Evolutionary conservation across 192 early-diverging fungal genomes (phyloP).

Genomic region (Coemansia sp.): DNA sequence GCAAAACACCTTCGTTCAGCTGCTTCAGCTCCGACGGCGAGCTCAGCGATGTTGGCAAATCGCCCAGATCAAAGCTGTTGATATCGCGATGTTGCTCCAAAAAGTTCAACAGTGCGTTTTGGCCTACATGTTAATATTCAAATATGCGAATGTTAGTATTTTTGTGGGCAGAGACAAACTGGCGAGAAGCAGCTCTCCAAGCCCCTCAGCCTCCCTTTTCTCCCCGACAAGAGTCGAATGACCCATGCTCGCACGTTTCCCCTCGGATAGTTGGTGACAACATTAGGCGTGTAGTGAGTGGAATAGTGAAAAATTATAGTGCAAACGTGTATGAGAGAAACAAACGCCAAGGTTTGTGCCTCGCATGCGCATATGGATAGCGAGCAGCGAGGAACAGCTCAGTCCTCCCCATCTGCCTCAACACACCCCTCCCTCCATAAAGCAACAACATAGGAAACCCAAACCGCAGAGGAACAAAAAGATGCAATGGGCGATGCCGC

Average conservation of each 20-base stretch:
- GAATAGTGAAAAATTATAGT: conserved; percentile 12
- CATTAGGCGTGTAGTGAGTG: conserved; percentile 1
- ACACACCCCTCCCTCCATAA: neutral
- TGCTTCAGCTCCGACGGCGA: conserved; percentile 42
- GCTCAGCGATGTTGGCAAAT: conserved; percentile 46
- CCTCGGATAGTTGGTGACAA: neutral
- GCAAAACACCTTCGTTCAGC: conserved; percentile 52
- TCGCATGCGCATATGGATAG: conserved; percentile 4
- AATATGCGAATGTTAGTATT: neutral
- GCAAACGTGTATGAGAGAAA: conserved; percentile 14
- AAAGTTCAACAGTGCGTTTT: conserved; percentile 31
- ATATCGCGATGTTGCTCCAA: conserved; percentile 48
- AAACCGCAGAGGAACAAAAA: neutral
- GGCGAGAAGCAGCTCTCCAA: neutral
- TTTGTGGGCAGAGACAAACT: neutral
- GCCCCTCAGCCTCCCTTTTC: neutral
- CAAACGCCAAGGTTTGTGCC: conserved; percentile 7
- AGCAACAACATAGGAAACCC: neutral
- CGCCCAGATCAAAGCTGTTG: conserved; percentile 31
- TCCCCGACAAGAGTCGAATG: neutral
- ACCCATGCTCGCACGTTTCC: too few species aligned
- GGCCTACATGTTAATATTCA: conserved; percentile 23
- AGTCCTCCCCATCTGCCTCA: neutral
- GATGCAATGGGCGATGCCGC: neutral
- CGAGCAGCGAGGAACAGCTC: neutral